A percentile compares a stretch with the other conserved stretches of the same genome.
Evolutionary conservation across 1,139 yeast species (phyloP).

Genomic region (Yamadazyma songkhlaensis): DNA sequence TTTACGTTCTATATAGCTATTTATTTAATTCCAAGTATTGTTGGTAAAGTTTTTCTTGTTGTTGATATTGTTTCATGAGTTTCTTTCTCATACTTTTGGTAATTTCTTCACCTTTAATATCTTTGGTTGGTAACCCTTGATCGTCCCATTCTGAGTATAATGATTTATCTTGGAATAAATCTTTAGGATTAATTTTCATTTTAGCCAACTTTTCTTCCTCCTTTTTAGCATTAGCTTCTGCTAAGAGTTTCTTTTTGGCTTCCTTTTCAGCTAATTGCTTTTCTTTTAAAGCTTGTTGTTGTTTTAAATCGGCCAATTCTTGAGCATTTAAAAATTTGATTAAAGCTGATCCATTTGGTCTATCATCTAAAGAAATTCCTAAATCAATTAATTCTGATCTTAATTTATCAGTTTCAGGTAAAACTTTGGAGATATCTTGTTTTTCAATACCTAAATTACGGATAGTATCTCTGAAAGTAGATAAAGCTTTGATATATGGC

Average conservation of each 20-base stretch:
- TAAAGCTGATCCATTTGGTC: slow-evolving; percentile 75
- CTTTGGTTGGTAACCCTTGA: slow-evolving; percentile 77
- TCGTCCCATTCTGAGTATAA: slow-evolving; percentile 80
- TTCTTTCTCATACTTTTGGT: slow-evolving; percentile 86
- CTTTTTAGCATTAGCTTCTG: slow-evolving; percentile 48
- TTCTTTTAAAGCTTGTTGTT: slow-evolving; percentile 62
- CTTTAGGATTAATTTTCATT: slow-evolving; percentile 67
- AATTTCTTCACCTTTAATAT: slow-evolving; percentile 78
- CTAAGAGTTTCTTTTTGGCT: slow-evolving; percentile 38
- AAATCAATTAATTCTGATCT: slow-evolving; percentile 61
- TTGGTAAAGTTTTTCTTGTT: slow-evolving; percentile 77
- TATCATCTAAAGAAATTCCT: slow-evolving; percentile 86
- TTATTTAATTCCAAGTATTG: slow-evolving; percentile 42
- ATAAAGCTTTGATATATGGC: slow-evolving; percentile 77
- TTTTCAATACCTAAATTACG: slow-evolving; percentile 71
- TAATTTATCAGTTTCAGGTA: slow-evolving; percentile 44
- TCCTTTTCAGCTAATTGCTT: slow-evolving; percentile 41
- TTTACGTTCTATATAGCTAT: neutral
- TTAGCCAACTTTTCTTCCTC: slow-evolving; percentile 66
- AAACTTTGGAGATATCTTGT: slow-evolving; percentile 52
- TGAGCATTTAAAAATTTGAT: slow-evolving; percentile 71
- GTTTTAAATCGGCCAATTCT: slow-evolving; percentile 65
- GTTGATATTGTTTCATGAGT: slow-evolving; percentile 69
- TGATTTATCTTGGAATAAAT: slow-evolving; percentile 60
- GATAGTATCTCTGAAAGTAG: slow-evolving; percentile 78